Evolutionary conservation across 257 asterid species (phyloP).

Genomic region (Echium plantagineum): DNA sequence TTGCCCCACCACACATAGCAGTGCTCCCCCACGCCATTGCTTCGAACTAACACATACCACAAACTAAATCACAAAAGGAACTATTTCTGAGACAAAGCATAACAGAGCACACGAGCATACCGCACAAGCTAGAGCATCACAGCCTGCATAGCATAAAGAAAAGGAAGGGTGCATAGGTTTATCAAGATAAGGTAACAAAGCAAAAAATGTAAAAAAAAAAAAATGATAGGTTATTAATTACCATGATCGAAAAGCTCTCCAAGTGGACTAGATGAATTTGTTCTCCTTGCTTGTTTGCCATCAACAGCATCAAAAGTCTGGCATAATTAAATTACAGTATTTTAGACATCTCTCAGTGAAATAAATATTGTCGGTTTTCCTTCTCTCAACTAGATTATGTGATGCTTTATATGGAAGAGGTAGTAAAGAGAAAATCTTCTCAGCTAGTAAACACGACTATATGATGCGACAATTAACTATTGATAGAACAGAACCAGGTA

Average conservation of each 20-base stretch:
- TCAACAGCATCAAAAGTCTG: conserved; percentile 97
- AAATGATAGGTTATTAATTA: conserved; percentile 14
- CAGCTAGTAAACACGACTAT: background rate
- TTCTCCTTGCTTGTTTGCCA: conserved; percentile 95
- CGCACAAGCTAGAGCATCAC: conserved; percentile 97
- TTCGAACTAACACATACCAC: conserved; percentile 45
- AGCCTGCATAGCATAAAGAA: conserved; percentile 43
- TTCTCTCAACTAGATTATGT: background rate
- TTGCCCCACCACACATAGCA: conserved; percentile 62
- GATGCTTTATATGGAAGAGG: background rate
- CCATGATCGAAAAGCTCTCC: conserved; percentile 98
- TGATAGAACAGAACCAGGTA: background rate
- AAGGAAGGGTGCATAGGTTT: conserved; percentile 8
- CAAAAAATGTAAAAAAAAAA: background rate
- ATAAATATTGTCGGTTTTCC: background rate
- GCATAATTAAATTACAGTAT: conserved; percentile 9
- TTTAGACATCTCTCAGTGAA: background rate
- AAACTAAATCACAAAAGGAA: conserved; percentile 13
- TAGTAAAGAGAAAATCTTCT: background rate
- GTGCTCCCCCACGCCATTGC: conserved; percentile 88
- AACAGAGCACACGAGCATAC: conserved; percentile 32
- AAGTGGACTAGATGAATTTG: conserved; percentile 87
- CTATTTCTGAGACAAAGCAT: conserved; percentile 9
- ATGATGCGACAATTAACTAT: background rate
- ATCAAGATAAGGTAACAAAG: conserved; percentile 8